These are phyloP conservation scores for Populus ilicifolia DNA, from an alignment of 345 rosid species.

Conservation along the genomic window DNA sequence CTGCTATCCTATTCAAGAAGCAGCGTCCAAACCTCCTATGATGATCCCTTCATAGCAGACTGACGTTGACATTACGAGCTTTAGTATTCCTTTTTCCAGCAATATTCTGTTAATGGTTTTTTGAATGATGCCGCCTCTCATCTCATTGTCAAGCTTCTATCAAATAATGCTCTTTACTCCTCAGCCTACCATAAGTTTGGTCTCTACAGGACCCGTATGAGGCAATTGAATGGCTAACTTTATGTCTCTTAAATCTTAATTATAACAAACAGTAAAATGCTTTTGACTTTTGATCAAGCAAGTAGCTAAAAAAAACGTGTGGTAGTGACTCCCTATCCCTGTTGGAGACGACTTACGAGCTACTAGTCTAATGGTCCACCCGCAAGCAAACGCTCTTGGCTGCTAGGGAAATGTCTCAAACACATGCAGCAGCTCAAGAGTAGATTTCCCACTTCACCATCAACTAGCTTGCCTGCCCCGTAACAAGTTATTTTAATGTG, in stretches of 20 bases:
- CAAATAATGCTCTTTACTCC: not conserved
- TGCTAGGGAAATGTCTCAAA: not conserved
- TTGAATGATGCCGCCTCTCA: not conserved
- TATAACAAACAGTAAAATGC: not conserved
- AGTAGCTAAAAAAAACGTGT: not conserved
- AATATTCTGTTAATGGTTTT: not conserved
- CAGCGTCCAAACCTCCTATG: not conserved
- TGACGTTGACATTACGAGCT: not conserved
- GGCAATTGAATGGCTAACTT: not conserved
- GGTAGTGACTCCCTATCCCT: not conserved
- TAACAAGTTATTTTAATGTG: not conserved
- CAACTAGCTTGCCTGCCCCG: not conserved
- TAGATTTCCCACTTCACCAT: not conserved
- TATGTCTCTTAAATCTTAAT: too few species aligned
- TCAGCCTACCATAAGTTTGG: not conserved
- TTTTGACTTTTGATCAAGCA: not conserved
- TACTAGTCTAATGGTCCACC: conserved; percentile 9
- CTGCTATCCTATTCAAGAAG: not conserved
- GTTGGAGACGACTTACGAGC: not conserved
- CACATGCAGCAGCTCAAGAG: not conserved
- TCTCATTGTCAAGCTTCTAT: not conserved
- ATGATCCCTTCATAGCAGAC: not conserved
- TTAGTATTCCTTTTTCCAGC: not conserved
- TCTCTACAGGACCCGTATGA: not conserved
- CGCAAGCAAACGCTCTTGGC: not conserved